Base-by-base conservation (phyloP, 495 filamentous ascomycete species). In the Zalerion maritima region DNA sequence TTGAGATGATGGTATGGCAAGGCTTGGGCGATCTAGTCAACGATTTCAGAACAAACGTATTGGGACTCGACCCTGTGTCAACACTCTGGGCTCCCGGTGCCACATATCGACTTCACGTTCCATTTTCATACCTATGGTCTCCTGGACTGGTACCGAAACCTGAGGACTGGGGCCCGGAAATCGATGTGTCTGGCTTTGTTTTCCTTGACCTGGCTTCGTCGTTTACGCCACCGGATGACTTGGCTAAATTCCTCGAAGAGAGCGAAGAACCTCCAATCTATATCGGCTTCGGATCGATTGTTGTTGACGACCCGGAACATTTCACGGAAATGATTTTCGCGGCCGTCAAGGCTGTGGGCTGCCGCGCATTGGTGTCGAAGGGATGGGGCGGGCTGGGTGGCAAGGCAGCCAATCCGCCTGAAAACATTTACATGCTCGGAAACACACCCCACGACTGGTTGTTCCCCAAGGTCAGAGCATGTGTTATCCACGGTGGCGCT, bases 361-460 rank as follows among this genome's bases (percentile, higher is more conserved):
- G 75, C 5, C 55, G 73, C 6, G 74, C 73, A 4, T 43, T 78
- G 5, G 71, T 78, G 0, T 72, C 64, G 14, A 75, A 74, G 41
- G 73, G 73, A 1, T 78, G 73, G 73, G 72, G 73, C 18, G 72
- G 70, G 3, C 43, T 78, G 0, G 73, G 73, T n/a, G 57, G 51
- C 3, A 67, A 64, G 14, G 48, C 44, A 31, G 49, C 34, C 17
- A 52, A 68, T 28, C 55, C 64, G 0, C 72, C 73, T 0, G 63
- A 73, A 1, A 61, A 67, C 26, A 54, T 78, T 14, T 71, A 58
- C 41, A 57, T 78, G 57, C 64, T 78, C 7, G 74, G 71, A 22
- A 75, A 77, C 35, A 71, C 61, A 6, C 73, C 73, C 0, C 73
- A 78, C 37, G 73, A 78, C 50, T 78, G 73, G 72, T 54, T 78